Evolutionary conservation across 2,329 filamentous ascomycete species (phyloP), one percentile per base, ranked within the genome.

Genomic region (Neopestalotiopsis sp.): DNA sequence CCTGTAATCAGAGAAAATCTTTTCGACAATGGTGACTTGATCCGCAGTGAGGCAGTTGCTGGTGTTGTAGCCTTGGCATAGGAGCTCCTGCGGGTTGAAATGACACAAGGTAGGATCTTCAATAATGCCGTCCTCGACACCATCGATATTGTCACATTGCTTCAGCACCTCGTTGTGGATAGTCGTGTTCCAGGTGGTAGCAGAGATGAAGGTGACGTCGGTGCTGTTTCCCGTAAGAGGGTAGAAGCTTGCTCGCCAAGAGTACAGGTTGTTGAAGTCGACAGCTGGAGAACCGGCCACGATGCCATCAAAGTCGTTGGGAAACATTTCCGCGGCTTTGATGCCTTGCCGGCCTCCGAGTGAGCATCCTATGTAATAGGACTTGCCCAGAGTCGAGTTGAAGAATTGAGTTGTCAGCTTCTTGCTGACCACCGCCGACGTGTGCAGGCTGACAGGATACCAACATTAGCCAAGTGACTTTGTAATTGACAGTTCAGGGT

Each of bases 341-440:
- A 88, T 77, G 3, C 86, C 88, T 78, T 90, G 86, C 0, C 88
- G 80, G 1, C 89, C 88, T 6, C 89, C 89, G 0, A 86, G 85
- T 0, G 87, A 89, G 73, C 88, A 90, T 14, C 88, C 88, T 2
- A 84, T 73, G 70, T 84, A 89, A 75, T 90, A 90, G 1, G 82
- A 83, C 65, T 82, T 84, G 1, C 75, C 75, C 0, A 80, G 76
- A 0, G 40, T 3, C 2, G 66, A 71, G 3, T 77, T 75, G 71
- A 89, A 90, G 75, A 86, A 88, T 0, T 78, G 74, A 20, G 82
- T 73, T 3, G 81, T 79, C 20, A 89, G 76, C n/a, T 80, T 69
- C 71, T 88, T 89, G n/a, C 83, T 84, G 1, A 83, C 73, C 0
- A 81, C 79, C 0, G 85, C 82, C 0, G 84, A 85, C 0, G 81